Conservation (phyloP, 768 basidiomycete species). For the Hebeloma cylindrosporum region DNA sequence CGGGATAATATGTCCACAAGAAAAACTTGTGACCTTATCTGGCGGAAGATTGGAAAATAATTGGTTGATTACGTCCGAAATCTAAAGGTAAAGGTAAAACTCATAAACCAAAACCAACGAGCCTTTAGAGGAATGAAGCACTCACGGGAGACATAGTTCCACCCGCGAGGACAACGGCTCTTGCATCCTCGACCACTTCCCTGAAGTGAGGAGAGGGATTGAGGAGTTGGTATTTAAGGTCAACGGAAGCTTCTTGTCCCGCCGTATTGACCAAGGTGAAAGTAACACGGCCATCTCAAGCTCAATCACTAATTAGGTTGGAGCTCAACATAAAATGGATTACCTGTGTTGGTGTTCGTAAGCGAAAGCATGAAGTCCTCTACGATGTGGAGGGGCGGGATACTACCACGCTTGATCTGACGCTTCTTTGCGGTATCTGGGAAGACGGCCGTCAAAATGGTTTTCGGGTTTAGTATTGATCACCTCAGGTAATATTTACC, state of each 20-base stretch:
- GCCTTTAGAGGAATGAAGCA: slow-evolving; percentile 5
- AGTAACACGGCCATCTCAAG: slow-evolving; percentile 72
- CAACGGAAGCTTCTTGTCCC: slow-evolving; percentile 44
- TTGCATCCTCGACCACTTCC: slow-evolving; percentile 78
- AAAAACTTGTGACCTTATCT: slow-evolving; percentile 73
- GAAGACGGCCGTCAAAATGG: neutral
- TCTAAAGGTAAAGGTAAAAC: slow-evolving; percentile 54
- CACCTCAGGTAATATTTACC: slow-evolving; percentile 25
- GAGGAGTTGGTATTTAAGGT: slow-evolving; percentile 87
- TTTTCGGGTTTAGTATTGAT: neutral
- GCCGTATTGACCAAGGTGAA: slow-evolving; percentile 45
- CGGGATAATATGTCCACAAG: slow-evolving; percentile 93
- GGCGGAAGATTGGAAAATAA: slow-evolving; percentile 67
- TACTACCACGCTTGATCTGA: slow-evolving; percentile 37
- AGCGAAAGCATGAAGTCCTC: slow-evolving; percentile 79
- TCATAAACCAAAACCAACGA: neutral
- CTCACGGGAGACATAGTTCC: slow-evolving; percentile 98
- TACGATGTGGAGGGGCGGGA: slow-evolving; percentile 77
- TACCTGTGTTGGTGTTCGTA: slow-evolving; percentile 77
- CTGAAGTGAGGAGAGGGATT: slow-evolving; percentile 88
- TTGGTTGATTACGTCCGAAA: slow-evolving; percentile 82
- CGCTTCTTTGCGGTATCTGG: slow-evolving; percentile 20
- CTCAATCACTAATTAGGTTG: neutral
- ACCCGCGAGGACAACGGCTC: slow-evolving; percentile 88
- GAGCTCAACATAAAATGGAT: neutral